These are phyloP conservation scores for Russula olivacea DNA, from an alignment of 768 basidiomycete genomes.

Conservation along the genomic window DNA sequence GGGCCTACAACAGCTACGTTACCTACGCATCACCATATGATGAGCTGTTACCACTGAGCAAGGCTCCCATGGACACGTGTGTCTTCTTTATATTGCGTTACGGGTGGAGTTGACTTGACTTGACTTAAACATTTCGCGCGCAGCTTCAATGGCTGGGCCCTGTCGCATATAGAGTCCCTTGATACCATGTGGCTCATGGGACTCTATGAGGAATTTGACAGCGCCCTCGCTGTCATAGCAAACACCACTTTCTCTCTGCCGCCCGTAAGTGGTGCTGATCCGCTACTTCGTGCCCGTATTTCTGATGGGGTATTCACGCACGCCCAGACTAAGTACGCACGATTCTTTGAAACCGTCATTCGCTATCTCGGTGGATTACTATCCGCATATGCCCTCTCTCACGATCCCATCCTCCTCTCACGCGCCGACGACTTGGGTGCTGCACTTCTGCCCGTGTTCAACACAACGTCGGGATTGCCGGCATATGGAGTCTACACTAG, in stretches of 20 bases:
- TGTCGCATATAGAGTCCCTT: conserved; percentile 73
- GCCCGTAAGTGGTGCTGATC: conserved; percentile 30
- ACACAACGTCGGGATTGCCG: conserved; percentile 65
- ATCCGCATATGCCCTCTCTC: conserved; percentile 65
- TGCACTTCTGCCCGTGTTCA: conserved; percentile 67
- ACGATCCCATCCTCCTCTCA: conserved; percentile 52
- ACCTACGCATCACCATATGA: conserved; percentile 54
- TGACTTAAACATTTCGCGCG: not conserved
- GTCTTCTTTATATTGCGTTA: conserved; percentile 22
- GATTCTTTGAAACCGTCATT: conserved; percentile 87
- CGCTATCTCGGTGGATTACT: conserved; percentile 85
- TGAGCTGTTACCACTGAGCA: conserved; percentile 53
- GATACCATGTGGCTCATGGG: conserved; percentile 85
- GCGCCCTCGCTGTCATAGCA: conserved; percentile 51
- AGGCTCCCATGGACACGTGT: conserved; percentile 46
- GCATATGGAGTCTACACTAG: conserved; percentile 61
- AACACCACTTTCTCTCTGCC: conserved; percentile 45
- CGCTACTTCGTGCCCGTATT: not conserved
- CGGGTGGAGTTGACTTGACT: not conserved
- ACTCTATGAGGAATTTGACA: conserved; percentile 59
- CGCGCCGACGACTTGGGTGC: conserved; percentile 75
- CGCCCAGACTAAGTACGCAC: conserved; percentile 33
- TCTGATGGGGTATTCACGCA: too few relatives aligned
- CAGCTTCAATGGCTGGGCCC: conserved; percentile 79
- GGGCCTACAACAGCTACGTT: conserved; percentile 63